A percentile compares a stretch with the other conserved stretches of the same genome.
These are phyloP conservation scores for Aspergillus fumigatiaffinis DNA, from an alignment of 2,329 filamentous ascomycete genomes.

Conservation along the genomic window DNA sequence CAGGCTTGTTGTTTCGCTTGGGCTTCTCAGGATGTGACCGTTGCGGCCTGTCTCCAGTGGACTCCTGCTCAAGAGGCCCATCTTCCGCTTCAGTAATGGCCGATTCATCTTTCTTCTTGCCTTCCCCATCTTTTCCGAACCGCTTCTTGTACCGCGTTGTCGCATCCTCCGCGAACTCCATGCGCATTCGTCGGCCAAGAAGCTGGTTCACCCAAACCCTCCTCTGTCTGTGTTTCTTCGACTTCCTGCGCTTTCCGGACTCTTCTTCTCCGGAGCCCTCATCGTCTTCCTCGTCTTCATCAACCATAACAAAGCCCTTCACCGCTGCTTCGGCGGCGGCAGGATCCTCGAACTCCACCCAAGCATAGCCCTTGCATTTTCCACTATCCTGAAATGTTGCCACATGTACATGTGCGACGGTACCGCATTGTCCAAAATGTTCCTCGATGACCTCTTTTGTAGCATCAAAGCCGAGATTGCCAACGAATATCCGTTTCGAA, in stretches of 20 bases:
- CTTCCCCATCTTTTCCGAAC: slow-evolving; percentile 68
- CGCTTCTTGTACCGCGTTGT: slow-evolving; percentile 89
- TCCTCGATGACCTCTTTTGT: slow-evolving; percentile 75
- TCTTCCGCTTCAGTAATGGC: slow-evolving; percentile 14
- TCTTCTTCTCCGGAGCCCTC: slow-evolving; percentile 47
- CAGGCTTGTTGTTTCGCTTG: slow-evolving; percentile 24
- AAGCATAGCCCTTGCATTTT: slow-evolving; percentile 96
- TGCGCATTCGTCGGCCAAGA: slow-evolving; percentile 72
- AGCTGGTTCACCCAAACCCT: slow-evolving; percentile 82
- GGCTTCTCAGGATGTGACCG: slow-evolving; percentile 19
- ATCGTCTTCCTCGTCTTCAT: slow-evolving; percentile 39
- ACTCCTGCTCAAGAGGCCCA: neutral
- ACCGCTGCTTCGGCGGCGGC: slow-evolving; percentile 73
- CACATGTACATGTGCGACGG: slow-evolving; percentile 76
- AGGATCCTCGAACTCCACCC: slow-evolving; percentile 83
- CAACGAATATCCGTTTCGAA: slow-evolving; percentile 80
- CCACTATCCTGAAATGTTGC: slow-evolving; percentile 95
- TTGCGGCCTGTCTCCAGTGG: slow-evolving; percentile 11
- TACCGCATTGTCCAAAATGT: slow-evolving; percentile 82
- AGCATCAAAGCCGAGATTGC: slow-evolving; percentile 78
- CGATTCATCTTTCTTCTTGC: slow-evolving; percentile 20
- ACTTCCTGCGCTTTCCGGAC: slow-evolving; percentile 31
- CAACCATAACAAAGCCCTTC: slow-evolving; percentile 71
- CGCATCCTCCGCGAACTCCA: slow-evolving; percentile 92
- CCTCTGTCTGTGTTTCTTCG: slow-evolving; percentile 44